A percentile compares a stretch with the other conserved stretches of the same genome.
Conservation (phyloP, 2,329 filamentous ascomycete genomes). For the Curvularia spicifera region DNA sequence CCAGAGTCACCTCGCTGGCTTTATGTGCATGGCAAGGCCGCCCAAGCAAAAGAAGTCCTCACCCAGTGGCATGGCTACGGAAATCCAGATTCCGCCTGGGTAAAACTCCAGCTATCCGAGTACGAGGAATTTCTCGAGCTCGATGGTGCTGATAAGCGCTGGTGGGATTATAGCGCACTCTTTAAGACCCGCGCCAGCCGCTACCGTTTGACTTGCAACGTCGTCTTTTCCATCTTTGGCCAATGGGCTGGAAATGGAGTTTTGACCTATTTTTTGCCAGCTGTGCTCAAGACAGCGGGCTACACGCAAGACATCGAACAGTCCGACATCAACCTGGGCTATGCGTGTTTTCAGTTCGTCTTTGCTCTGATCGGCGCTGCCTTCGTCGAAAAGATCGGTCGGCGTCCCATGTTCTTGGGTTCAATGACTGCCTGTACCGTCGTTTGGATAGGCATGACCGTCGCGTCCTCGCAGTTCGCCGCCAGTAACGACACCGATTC, state of each 20-base stretch:
- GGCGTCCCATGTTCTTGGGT: not conserved
- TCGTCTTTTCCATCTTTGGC: not conserved
- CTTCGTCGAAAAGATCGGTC: not conserved
- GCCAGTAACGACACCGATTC: not conserved
- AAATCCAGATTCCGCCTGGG: not conserved
- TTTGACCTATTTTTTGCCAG: not conserved
- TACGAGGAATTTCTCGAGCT: not conserved
- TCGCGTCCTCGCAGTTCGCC: not conserved
- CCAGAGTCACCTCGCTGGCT: not conserved
- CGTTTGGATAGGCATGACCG: not conserved
- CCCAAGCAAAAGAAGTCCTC: not conserved
- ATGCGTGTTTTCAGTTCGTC: not conserved
- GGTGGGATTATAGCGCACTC: not conserved
- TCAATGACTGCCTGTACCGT: not conserved
- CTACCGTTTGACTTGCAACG: not conserved
- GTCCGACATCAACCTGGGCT: not conserved
- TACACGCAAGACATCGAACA: not conserved
- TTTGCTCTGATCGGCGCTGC: not conserved
- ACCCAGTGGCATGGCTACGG: not conserved
- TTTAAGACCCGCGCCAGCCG: not conserved
- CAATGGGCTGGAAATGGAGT: not conserved
- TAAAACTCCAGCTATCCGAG: not conserved
- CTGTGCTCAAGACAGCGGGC: not conserved
- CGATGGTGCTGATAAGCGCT: not conserved
- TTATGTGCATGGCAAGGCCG: not conserved